Conservation (phyloP, 2,329 filamentous ascomycete genomes). For the Gliomastix tumulicola region DNA sequence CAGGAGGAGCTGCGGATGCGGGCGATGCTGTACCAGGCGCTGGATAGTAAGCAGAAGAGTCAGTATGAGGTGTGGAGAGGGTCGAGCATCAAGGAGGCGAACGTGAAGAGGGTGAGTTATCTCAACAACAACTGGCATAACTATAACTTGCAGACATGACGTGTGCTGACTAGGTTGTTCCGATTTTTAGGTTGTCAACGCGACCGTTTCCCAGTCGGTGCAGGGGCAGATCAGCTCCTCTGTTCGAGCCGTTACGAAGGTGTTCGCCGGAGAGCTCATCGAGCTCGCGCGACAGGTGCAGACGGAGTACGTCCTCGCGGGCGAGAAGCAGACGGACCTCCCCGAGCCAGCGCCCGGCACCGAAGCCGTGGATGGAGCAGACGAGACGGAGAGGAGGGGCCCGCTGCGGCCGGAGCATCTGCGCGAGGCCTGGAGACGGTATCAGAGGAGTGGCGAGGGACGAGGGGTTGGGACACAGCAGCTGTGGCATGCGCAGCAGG, state of each 20-base stretch:
- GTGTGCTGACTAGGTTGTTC: too few species aligned
- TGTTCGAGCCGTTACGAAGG: slow-evolving; percentile 70
- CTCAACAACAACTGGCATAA: too few species aligned
- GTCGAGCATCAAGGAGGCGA: slow-evolving; percentile 60
- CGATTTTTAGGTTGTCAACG: slow-evolving; percentile 60
- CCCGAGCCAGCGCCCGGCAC: slow-evolving; percentile 31
- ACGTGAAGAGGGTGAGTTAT: slow-evolving; percentile 56
- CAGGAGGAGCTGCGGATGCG: slow-evolving; percentile 51
- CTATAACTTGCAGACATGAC: too few species aligned
- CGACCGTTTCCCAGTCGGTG: slow-evolving; percentile 73
- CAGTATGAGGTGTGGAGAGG: slow-evolving; percentile 67
- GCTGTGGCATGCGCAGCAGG: slow-evolving; percentile 54
- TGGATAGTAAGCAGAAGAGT: slow-evolving; percentile 60
- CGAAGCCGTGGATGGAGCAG: slow-evolving; percentile 13
- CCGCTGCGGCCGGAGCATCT: slow-evolving; percentile 70
- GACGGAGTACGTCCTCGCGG: slow-evolving; percentile 59
- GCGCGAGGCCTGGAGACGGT: slow-evolving; percentile 64
- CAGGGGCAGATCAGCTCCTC: slow-evolving; percentile 66
- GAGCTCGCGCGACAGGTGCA: slow-evolving; percentile 66
- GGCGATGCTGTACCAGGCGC: slow-evolving; percentile 56
- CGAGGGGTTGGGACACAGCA: slow-evolving; percentile 54
- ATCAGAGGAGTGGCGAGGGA: slow-evolving; percentile 56
- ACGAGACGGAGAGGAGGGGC: slow-evolving; percentile 27
- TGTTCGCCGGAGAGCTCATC: slow-evolving; percentile 71
- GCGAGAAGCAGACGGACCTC: slow-evolving; percentile 50